These are phyloP conservation scores for Sporothrix inflata DNA, from an alignment of 2,329 filamentous ascomycete species.

Conservation along the genomic window DNA sequence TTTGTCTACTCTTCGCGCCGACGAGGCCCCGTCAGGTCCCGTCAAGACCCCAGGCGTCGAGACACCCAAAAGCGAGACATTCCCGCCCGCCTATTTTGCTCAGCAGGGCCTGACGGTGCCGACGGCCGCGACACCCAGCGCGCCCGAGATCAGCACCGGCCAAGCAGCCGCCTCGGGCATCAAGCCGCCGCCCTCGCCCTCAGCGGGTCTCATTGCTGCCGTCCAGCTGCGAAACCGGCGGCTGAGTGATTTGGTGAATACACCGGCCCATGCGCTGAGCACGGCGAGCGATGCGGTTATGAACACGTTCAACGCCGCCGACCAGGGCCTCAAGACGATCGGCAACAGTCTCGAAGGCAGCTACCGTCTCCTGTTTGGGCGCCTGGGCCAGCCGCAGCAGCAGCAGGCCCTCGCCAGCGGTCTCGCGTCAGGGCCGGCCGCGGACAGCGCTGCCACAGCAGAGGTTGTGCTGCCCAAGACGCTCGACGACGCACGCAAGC, in stretches of 20 bases:
- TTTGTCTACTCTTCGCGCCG: conserved; percentile 80
- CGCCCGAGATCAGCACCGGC: conserved; percentile 41
- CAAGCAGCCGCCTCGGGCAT: conserved; percentile 35
- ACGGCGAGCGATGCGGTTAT: conserved; percentile 83
- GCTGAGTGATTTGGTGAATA: conserved; percentile 83
- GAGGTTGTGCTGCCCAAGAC: conserved; percentile 77
- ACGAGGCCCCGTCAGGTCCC: conserved; percentile 73
- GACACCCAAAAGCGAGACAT: conserved; percentile 57
- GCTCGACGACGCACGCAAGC: conserved; percentile 85
- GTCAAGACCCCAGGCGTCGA: conserved; percentile 54
- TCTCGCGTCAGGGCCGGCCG: conserved; percentile 54
- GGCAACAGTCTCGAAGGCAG: conserved; percentile 88
- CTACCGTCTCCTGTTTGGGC: conserved; percentile 90
- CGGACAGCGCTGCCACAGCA: background rate
- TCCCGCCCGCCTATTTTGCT: conserved; percentile 57
- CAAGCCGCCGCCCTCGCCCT: conserved; percentile 45
- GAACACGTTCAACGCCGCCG: conserved; percentile 84
- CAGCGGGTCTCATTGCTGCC: conserved; percentile 48
- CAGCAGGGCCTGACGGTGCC: conserved; percentile 44
- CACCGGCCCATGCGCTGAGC: conserved; percentile 78
- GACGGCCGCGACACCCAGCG: conserved; percentile 40
- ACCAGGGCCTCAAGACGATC: conserved; percentile 90
- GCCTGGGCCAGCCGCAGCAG: conserved; percentile 69
- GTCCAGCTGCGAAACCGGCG: conserved; percentile 68
- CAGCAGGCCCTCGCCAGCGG: conserved; percentile 34